A percentile compares a stretch with the other conserved stretches of the same genome.
Evolutionary conservation across 805 yeast genomes (phyloP).

Genomic region (Kazachstania africana): DNA sequence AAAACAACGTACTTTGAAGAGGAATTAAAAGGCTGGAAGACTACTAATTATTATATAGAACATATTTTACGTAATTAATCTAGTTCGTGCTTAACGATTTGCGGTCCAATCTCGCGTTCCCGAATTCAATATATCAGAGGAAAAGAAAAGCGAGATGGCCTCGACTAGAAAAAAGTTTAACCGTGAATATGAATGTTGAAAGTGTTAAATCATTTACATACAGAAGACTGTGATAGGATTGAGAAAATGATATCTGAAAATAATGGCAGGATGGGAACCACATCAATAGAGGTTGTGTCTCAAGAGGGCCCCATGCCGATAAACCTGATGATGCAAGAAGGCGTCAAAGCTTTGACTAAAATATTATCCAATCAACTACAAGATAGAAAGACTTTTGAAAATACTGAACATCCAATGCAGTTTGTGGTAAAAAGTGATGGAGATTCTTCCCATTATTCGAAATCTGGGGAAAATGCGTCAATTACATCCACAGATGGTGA

Average conservation of each 20-base stretch:
- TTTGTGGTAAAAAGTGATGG: constrained; percentile 11
- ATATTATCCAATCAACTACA: constrained; percentile 20
- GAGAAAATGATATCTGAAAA: no score
- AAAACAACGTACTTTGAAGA: constrained; percentile 81
- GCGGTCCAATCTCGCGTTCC: no score
- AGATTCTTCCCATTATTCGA: no score
- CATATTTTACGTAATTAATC: neutral
- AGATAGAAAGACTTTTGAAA: constrained; percentile 13
- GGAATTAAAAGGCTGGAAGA: constrained; percentile 30
- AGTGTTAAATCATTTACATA: no score
- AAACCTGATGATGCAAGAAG: constrained; percentile 26
- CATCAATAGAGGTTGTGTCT: constrained; percentile 17
- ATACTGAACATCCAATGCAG: constrained; percentile 14
- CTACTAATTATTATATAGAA: neutral
- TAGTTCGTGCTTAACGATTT: neutral
- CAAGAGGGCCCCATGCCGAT: constrained; percentile 22
- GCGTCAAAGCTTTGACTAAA: constrained; percentile 24
- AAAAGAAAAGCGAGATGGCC: no score
- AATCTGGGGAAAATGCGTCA: neutral
- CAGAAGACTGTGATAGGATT: no score
- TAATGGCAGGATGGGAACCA: constrained; percentile 1
- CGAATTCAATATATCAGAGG: no score
- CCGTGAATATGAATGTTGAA: no score
- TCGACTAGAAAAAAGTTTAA: no score
- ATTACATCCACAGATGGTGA: neutral